Evolutionary conservation across 306 rosid species (phyloP), one percentile per base, ranked within the genome.

Genomic region (Ormosia semicastrata): DNA sequence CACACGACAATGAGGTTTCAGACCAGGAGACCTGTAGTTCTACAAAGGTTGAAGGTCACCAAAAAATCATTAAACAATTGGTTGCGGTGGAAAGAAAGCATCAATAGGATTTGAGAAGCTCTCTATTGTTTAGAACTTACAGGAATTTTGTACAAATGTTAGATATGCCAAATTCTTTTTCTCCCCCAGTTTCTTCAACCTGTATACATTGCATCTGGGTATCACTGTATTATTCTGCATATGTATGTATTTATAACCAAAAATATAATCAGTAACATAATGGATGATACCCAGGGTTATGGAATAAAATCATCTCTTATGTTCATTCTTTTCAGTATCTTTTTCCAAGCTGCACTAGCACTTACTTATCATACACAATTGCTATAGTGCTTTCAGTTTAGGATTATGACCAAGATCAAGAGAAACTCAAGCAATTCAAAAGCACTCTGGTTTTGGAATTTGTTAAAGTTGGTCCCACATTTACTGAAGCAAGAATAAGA

Each of bases 11-110:
- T 65, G 79, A 77, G 24, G 60, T 77, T 75, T 85, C 85, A 86
- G 43, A 87, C 95, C 17, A 87, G 96, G 85, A 92, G 91, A 79
- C 99, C 98, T 10, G 89, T 84, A 59, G 82, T 81, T 85, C 66
- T 93, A 53, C 92, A 90, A 63, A 92, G 96, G 86, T 77, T 95
- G 66, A 89, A 81, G 85, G 90, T 93, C 89, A 87, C 96, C 40
- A 90, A 78, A 86, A 86, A 85, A 76, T 93, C 98, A 6, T 75
- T 95, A 83, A 82, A 74, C 71, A 66, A 77, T n/a, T 90, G 99
- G 98, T 76, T 93, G 85, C 86, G 53, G 65, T 86, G 87, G 79
- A 90, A 80, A 88, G 76, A 57, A 81, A 56, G 75, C 65, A 8
- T 41, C 37, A 57, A 34, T 32, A 78, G 78, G 71, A 82, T 47